Conservation (phyloP, 352 stramenopile species). For the Phytophthora ramorum region DNA sequence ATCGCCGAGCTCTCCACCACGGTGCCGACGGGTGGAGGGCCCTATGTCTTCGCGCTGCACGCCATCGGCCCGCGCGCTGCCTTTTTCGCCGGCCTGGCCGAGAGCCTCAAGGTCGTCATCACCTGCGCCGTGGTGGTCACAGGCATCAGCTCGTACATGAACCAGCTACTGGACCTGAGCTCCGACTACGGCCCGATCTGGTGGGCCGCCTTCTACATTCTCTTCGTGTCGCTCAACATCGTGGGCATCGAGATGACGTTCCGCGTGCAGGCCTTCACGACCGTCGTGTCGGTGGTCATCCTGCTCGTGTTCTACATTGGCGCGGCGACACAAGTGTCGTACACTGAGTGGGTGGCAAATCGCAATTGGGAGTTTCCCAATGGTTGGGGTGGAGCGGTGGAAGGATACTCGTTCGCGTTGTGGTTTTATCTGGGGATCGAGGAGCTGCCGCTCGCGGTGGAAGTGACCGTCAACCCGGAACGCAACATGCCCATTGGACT, state of each 20-base stretch:
- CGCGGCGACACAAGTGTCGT: constrained; percentile 64
- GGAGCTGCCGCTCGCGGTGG: constrained; percentile 65
- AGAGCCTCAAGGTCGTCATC: constrained; percentile 77
- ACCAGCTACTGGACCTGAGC: constrained; percentile 53
- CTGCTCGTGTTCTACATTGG: constrained; percentile 73
- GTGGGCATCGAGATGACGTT: constrained; percentile 71
- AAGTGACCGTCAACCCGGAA: constrained; percentile 70
- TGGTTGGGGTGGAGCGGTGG: constrained; percentile 55
- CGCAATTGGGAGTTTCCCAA: constrained; percentile 56
- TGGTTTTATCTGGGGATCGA: constrained; percentile 83
- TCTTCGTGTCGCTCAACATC: constrained; percentile 71
- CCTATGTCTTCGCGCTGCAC: constrained; percentile 74
- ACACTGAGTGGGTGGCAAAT: constrained; percentile 55
- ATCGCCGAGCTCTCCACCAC: constrained; percentile 74
- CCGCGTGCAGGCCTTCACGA: constrained; percentile 64
- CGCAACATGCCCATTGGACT: constrained; percentile 69
- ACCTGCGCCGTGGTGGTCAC: constrained; percentile 67
- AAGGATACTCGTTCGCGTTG: constrained; percentile 70
- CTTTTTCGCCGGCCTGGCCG: constrained; percentile 70
- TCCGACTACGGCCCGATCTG: constrained; percentile 52
- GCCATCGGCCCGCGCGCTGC: constrained; percentile 56
- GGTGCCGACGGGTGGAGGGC: constrained; percentile 55
- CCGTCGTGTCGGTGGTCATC: constrained; percentile 61
- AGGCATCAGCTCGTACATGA: constrained; percentile 75
- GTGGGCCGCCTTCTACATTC: constrained; percentile 68